phyloP scores from a whole-genome alignment of 2,329 filamentous ascomycete species.

The Ambrosiella cleistominuta region DNA sequence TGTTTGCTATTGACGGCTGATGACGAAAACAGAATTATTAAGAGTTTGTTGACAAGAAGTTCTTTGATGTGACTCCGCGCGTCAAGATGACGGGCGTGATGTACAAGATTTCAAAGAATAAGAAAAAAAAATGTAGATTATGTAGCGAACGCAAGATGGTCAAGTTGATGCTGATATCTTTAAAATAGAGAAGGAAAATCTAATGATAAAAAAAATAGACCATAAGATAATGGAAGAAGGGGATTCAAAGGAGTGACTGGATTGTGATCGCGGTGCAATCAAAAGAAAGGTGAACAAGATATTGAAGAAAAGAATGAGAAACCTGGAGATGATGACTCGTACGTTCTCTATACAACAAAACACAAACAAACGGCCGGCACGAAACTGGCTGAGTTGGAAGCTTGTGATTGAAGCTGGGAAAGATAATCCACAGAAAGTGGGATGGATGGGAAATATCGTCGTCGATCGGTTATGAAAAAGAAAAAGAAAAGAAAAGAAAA shows the following conservation, averaged over 20 bases:
- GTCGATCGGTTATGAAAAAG: conserved; percentile 10
- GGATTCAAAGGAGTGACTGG: conserved; percentile 3
- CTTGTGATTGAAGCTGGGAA: conserved; percentile 14
- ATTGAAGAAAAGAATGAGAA: neutral
- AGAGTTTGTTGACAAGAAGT: no score
- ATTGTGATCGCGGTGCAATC: conserved; percentile 1
- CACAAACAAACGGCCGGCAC: neutral
- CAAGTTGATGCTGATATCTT: no score
- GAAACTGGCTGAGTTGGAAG: conserved; percentile 14
- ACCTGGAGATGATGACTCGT: neutral
- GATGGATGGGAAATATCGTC: neutral
- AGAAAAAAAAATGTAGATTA: no score
- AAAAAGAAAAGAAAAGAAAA: conserved; percentile 2
- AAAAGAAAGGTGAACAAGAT: conserved; percentile 12
- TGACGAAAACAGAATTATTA: no score
- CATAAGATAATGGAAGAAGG: neutral
- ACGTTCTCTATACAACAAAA: neutral
- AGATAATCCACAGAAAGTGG: conserved; percentile 15
- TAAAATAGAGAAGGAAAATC: neutral
- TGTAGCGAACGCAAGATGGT: no score
- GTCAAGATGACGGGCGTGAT: no score
- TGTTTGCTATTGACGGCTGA: no score
- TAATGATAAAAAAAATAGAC: neutral
- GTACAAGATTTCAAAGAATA: no score
- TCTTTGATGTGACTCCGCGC: no score